phyloP scores from a whole-genome alignment of 2,329 filamentous ascomycete genomes.

The Diaporthe vexans region DNA sequence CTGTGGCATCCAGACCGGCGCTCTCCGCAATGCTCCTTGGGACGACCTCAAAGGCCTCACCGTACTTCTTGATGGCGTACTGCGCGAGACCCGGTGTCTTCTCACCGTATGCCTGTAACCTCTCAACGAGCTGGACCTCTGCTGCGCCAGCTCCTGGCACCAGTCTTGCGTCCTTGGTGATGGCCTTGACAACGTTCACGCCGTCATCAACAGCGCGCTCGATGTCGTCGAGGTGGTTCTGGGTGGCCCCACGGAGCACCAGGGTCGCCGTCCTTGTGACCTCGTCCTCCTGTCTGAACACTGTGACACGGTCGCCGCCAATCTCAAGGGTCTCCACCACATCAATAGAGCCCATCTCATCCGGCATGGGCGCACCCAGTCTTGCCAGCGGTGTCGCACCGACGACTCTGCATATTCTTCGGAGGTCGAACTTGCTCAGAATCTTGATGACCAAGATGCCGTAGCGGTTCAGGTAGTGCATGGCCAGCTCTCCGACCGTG shows the following conservation, averaged over 20 bases:
- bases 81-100: constrained; percentile 93
- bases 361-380: constrained; percentile 98
- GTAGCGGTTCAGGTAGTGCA: constrained; percentile 98
- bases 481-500: constrained; percentile 93
- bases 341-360: constrained; percentile 97
- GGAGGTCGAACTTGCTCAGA: constrained; percentile 97
- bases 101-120: constrained; percentile 90
- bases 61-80: constrained; percentile 97
- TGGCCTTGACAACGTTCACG: constrained; percentile 98
- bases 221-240: constrained; percentile 97
- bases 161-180: constrained; percentile 91
- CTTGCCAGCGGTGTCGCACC: constrained; percentile 96
- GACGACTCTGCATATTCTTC: constrained; percentile 94
- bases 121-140: constrained; percentile 93
- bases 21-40: constrained; percentile 95
- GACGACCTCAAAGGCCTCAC: constrained; percentile 97
- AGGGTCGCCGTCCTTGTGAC: constrained; percentile 93
- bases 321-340: constrained; percentile 98
- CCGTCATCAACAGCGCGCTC: constrained; percentile 98
- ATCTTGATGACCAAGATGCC: constrained; percentile 97
- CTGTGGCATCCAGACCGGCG: constrained; percentile 96
- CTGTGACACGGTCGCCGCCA: constrained; percentile 96
- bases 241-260: constrained; percentile 93
- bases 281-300: constrained; percentile 97
- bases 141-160: constrained; percentile 95